A percentile compares a stretch with the other conserved stretches of the same genome.
These are phyloP conservation scores for Lentinula aciculospora DNA, from an alignment of 768 basidiomycete species.

Conservation along the genomic window DNA sequence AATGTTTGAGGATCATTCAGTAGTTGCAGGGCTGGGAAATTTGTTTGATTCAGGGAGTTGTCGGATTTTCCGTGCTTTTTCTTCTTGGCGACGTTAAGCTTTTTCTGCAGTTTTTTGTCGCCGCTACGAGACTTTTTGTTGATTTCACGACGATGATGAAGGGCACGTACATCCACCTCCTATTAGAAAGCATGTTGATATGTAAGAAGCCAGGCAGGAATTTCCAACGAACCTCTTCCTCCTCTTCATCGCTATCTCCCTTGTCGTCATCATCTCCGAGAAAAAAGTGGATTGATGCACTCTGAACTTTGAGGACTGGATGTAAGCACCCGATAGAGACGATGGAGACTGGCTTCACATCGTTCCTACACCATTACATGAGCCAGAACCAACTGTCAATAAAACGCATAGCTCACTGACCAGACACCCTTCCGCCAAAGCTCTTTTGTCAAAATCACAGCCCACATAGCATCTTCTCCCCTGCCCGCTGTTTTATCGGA, in stretches of 20 bases:
- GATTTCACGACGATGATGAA: slow-evolving; percentile 85
- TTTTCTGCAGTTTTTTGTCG: slow-evolving; percentile 74
- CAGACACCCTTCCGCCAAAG: slow-evolving; percentile 93
- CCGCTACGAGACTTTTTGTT: slow-evolving; percentile 88
- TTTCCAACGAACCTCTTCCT: slow-evolving; percentile 40
- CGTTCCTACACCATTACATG: slow-evolving; percentile 50
- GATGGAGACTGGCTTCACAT: slow-evolving; percentile 90
- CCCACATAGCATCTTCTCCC: slow-evolving; percentile 95
- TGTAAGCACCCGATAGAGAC: slow-evolving; percentile 90
- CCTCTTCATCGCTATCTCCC: slow-evolving; percentile 68
- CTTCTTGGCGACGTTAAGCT: slow-evolving; percentile 70
- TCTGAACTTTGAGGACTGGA: slow-evolving; percentile 90
- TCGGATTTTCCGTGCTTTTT: slow-evolving; percentile 19
- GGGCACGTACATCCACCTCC: slow-evolving; percentile 61
- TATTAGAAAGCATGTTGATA: slow-evolving; percentile 22
- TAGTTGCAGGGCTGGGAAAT: slow-evolving; percentile 90
- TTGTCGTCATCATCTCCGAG: slow-evolving; percentile 80
- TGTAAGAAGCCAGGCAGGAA: not conserved
- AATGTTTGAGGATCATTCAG: slow-evolving; percentile 95
- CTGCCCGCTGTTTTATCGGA: slow-evolving; percentile 34
- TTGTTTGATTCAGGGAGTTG: slow-evolving; percentile 26
- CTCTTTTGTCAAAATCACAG: slow-evolving; percentile 88
- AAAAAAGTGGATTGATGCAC: slow-evolving; percentile 93
- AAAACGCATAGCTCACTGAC: slow-evolving; percentile 28
- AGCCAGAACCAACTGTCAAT: not conserved